A percentile compares a stretch with the other conserved stretches of the same genome.
Conservation (phyloP, 768 basidiomycete species). For the Royoungia palumana region DNA sequence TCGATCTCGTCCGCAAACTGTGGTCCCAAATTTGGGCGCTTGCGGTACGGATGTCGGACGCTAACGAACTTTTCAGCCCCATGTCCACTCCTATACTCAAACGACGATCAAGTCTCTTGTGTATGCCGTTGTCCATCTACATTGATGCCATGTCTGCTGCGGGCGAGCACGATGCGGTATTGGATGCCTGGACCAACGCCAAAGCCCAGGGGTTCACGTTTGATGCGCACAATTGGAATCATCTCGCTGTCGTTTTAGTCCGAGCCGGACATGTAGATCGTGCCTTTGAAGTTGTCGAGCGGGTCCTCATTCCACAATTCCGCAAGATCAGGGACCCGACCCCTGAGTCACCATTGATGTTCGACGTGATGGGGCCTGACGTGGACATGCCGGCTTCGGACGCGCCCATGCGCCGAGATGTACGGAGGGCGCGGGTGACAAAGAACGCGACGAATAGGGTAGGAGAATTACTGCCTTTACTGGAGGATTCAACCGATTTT, state of each 20-base stretch:
- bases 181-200: constrained; percentile 63
- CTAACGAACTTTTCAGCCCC: constrained; percentile 32
- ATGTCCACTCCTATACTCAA: constrained; percentile 11
- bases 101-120: constrained; percentile 56
- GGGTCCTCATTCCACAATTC: constrained; percentile 64
- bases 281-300: constrained; percentile 80
- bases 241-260: constrained; percentile 69
- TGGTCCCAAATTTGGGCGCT: constrained; percentile 69
- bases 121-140: constrained; percentile 76
- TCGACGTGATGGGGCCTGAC: constrained; percentile 29
- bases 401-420: constrained; percentile 28
- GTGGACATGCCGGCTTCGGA: constrained; percentile 26
- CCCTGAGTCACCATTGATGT: constrained; percentile 41
- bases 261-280: constrained; percentile 79
- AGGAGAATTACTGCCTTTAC: constrained; percentile 9
- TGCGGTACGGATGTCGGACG: constrained; percentile 43
- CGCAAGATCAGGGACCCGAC: constrained; percentile 29
- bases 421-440: constrained; percentile 24
- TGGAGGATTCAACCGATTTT: constrained; percentile 41
- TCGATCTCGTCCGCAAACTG: constrained; percentile 51
- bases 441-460: constrained; percentile 15
- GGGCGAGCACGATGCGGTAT: constrained; percentile 59
- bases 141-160: constrained; percentile 69
- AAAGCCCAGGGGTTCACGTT: constrained; percentile 65
- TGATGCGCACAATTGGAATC: constrained; percentile 92